Percentiles rank a stretch among this genome's conserved stretches.
phyloP scores from a whole-genome alignment of 73 alveolate species.

The Diophrys sp. region DNA sequence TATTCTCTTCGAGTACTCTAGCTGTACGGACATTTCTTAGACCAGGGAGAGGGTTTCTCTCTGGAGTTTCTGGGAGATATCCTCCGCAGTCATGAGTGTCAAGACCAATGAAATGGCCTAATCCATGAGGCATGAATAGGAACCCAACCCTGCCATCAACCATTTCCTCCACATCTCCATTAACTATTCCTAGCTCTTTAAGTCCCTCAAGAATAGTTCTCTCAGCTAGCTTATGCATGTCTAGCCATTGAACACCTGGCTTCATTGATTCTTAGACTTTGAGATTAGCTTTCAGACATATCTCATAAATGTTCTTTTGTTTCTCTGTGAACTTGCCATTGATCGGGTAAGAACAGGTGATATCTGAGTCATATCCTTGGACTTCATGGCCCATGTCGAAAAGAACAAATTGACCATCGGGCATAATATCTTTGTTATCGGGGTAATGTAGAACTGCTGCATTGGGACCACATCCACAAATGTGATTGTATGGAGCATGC shows the following conservation, averaged over 20 bases:
- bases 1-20: constrained; percentile 86
- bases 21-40: constrained; percentile 88
- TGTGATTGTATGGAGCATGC: constrained; percentile 78
- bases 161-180: constrained; percentile 86
- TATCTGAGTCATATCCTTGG: constrained; percentile 95
- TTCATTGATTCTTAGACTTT: constrained; percentile 71
- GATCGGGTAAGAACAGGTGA: constrained; percentile 95
- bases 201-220: constrained; percentile 84
- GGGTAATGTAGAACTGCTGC: constrained; percentile 86
- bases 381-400: constrained; percentile 87
- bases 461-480: constrained; percentile 84
- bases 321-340: constrained; percentile 87
- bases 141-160: constrained; percentile 83
- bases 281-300: constrained; percentile 84
- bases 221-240: constrained; percentile 98
- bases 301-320: constrained; percentile 75
- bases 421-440: constrained; percentile 66
- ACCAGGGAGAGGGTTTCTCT: constrained; percentile 77
- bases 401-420: constrained; percentile 67
- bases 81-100: constrained; percentile 99
- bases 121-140: constrained; percentile 98
- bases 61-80: constrained; percentile 85
- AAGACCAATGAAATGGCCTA: constrained; percentile 97
- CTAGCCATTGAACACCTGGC: constrained; percentile 96
- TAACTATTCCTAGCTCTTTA: constrained; percentile 80